Percentiles rank a stretch among this genome's conserved stretches.
Conservation (phyloP, 2,329 filamentous ascomycete species). For the Cryoendolithus antarcticus region DNA sequence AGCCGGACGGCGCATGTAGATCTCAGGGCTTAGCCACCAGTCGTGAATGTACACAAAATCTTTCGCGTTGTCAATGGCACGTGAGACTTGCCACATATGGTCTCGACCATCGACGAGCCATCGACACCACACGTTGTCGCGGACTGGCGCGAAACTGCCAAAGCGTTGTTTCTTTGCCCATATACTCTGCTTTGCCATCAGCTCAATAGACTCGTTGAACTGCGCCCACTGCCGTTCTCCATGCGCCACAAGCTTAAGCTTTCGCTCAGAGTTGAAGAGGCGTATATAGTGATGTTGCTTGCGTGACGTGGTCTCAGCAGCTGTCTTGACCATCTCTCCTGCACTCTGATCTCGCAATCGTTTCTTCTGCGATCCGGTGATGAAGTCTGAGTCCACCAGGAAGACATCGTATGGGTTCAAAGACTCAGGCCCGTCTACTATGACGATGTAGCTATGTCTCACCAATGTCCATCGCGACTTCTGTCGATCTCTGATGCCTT, state of each 20-base stretch:
- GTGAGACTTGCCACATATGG: slow-evolving; percentile 98
- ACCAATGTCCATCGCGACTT: slow-evolving; percentile 95
- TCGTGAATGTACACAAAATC: slow-evolving; percentile 99
- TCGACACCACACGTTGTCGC: slow-evolving; percentile 76
- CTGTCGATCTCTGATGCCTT: slow-evolving; percentile 68
- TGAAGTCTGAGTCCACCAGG: slow-evolving; percentile 82
- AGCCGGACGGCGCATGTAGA: slow-evolving; percentile 87
- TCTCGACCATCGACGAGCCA: slow-evolving; percentile 96
- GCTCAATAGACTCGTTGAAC: slow-evolving; percentile 83
- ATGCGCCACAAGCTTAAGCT: slow-evolving; percentile 77
- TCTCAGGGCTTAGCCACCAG: slow-evolving; percentile 95
- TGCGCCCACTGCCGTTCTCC: slow-evolving; percentile 83
- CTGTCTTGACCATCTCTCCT: slow-evolving; percentile 51
- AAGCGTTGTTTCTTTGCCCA: slow-evolving; percentile 82
- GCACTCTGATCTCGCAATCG: slow-evolving; percentile 40
- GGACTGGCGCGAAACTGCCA: slow-evolving; percentile 83
- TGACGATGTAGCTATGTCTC: slow-evolving; percentile 94
- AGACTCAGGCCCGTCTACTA: slow-evolving; percentile 95
- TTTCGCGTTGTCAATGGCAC: slow-evolving; percentile 90
- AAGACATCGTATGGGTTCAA: slow-evolving; percentile 99
- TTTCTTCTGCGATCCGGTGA: slow-evolving; percentile 58
- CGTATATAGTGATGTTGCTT: slow-evolving; percentile 74
- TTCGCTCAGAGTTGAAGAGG: slow-evolving; percentile 82
- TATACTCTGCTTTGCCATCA: slow-evolving; percentile 69
- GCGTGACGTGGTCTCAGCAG: slow-evolving; percentile 46